Percentiles rank a stretch among this genome's conserved stretches.
phyloP scores from a whole-genome alignment of 2,329 filamentous ascomycete species.

The Pseudocercospora crystallina region DNA sequence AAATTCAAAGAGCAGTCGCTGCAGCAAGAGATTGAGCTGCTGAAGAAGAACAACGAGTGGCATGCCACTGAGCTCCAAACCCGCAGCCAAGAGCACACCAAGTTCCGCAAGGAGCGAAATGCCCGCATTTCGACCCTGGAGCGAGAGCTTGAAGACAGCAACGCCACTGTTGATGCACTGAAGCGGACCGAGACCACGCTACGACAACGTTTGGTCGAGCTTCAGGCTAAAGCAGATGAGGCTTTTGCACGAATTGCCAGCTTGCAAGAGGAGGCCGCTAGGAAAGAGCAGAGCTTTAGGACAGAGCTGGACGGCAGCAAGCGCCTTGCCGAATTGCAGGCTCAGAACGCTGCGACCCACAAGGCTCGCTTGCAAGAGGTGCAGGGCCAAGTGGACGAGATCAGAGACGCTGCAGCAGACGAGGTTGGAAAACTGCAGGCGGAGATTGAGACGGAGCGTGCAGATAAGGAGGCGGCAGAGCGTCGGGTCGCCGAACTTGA shows the following conservation, averaged over 20 bases:
- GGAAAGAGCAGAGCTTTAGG: constrained; percentile 81
- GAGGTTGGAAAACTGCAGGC: constrained; percentile 51
- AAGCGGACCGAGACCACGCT: constrained; percentile 78
- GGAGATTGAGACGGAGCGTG: constrained; percentile 53
- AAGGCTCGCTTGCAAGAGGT: constrained; percentile 69
- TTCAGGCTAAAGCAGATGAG: constrained; percentile 85
- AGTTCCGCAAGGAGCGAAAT: constrained; percentile 92
- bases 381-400: constrained; percentile 61
- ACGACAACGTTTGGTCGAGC: constrained; percentile 75
- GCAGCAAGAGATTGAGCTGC: constrained; percentile 84
- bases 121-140: constrained; percentile 85
- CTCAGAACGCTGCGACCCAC: constrained; percentile 72
- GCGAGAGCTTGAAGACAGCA: constrained; percentile 81
- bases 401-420: constrained; percentile 66
- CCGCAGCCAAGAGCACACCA: constrained; percentile 81
- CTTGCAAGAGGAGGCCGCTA: constrained; percentile 77
- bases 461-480: constrained; percentile 63
- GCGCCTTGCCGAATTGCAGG: constrained; percentile 78
- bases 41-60: constrained; percentile 90
- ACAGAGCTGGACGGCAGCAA: constrained; percentile 80
- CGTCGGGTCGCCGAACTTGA: constrained; percentile 65
- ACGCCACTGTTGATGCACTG: constrained; percentile 71
- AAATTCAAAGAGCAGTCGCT: constrained; percentile 89
- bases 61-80: constrained; percentile 88
- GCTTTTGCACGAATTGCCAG: constrained; percentile 78